Conservation (phyloP, 495 filamentous ascomycete genomes). For the Xylaria sp. region DNA sequence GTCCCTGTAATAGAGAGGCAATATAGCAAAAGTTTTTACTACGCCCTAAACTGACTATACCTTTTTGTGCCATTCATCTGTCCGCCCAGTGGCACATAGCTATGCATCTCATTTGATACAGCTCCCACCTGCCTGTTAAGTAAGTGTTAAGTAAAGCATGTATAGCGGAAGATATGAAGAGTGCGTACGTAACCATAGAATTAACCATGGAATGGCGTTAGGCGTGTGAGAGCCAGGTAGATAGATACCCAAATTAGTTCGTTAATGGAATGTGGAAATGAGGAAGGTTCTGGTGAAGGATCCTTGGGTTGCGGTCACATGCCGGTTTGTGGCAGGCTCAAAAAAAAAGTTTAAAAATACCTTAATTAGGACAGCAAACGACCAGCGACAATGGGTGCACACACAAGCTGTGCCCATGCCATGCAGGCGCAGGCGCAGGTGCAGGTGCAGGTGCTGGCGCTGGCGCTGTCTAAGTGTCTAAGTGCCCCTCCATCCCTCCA, state of each 20-base stretch:
- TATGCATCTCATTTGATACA: background rate
- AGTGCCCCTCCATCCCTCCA: background rate
- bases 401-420: background rate
- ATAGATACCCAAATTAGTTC: background rate
- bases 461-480: too few species aligned
- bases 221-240: background rate
- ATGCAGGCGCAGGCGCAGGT: too few species aligned
- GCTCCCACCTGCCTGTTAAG: slow-evolving; percentile 17
- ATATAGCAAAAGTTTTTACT: background rate
- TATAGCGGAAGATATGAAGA: background rate
- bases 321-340: background rate
- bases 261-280: background rate
- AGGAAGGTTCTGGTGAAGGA: slow-evolving; percentile 1
- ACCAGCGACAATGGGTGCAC: background rate
- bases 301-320: slow-evolving; percentile 17
- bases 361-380: slow-evolving; percentile 4
- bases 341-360: slow-evolving; percentile 17
- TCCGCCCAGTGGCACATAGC: background rate
- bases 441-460: too few species aligned
- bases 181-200: too few species aligned
- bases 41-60: background rate
- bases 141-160: slow-evolving; percentile 1
- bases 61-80: background rate
- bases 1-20: background rate
- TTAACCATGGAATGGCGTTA: background rate